Percentiles rank a stretch among this genome's conserved stretches.
Evolutionary conservation across 257 asterid genomes (phyloP).

Genomic region (Solanum clarkiae): DNA sequence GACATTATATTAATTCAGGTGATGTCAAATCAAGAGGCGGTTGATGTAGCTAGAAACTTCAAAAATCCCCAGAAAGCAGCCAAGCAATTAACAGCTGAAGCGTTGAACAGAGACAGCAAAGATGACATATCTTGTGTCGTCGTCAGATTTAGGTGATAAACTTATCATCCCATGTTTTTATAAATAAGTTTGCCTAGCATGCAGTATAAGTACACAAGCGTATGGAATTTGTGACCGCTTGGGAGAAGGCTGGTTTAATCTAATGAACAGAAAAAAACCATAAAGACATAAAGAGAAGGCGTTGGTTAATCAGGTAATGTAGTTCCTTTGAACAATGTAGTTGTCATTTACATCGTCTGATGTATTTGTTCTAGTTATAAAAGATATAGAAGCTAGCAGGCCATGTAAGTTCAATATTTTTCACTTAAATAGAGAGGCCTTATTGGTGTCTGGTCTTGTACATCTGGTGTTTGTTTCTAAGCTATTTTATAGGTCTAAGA

Average conservation of each 20-base stretch:
- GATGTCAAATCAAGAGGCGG: slow-evolving; percentile 31
- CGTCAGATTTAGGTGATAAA: slow-evolving; percentile 12
- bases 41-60: slow-evolving; percentile 14
- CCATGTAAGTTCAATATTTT: not conserved
- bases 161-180: not conserved
- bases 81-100: slow-evolving; percentile 14
- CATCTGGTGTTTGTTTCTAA: not conserved
- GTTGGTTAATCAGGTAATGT: not conserved
- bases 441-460: not conserved
- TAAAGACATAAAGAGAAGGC: not conserved
- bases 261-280: not conserved
- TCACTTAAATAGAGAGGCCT: not conserved
- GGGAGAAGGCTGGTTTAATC: not conserved
- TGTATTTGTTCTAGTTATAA: not conserved
- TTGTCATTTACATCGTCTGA: not conserved
- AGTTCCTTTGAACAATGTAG: not conserved
- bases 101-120: slow-evolving; percentile 28
- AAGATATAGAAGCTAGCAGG: not conserved
- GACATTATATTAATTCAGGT: slow-evolving; percentile 11
- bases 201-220: not conserved
- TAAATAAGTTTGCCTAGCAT: not conserved
- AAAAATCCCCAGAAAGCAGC: slow-evolving; percentile 31
- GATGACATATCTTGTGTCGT: slow-evolving; percentile 36
- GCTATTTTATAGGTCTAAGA: not conserved
- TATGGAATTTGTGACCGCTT: not conserved